These are phyloP conservation scores for Ceratocystis huliohia DNA, from an alignment of 2,329 filamentous ascomycete species.

Conservation along the genomic window DNA sequence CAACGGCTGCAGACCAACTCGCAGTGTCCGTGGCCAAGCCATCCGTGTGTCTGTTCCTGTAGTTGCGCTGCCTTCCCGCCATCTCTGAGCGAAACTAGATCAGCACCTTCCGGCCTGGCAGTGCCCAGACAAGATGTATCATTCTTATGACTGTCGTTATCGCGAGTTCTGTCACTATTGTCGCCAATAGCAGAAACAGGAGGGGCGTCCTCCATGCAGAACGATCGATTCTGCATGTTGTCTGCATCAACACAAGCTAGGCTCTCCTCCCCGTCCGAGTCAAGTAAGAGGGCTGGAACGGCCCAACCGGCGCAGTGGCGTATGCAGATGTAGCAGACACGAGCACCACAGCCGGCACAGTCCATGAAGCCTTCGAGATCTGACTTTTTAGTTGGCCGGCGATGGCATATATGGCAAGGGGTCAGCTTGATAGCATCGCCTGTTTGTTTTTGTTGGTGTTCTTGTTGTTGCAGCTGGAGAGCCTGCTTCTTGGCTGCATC, in stretches of 20 bases:
- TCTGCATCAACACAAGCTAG: neutral
- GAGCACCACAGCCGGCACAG: constrained; percentile 48
- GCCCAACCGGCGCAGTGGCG: constrained; percentile 46
- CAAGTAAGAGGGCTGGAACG: neutral
- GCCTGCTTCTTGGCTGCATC: neutral
- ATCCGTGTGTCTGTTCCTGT: constrained; percentile 26
- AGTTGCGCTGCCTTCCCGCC: constrained; percentile 15
- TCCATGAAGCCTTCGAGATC: constrained; percentile 55
- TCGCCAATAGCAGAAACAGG: neutral
- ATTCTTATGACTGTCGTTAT: neutral
- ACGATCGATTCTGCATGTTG: neutral
- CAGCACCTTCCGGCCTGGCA: neutral
- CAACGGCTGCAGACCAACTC: constrained; percentile 53
- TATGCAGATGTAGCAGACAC: constrained; percentile 58
- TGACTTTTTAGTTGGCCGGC: constrained; percentile 49
- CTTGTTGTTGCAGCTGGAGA: constrained; percentile 17
- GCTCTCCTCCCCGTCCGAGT: neutral
- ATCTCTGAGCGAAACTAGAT: neutral
- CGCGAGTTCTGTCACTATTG: neutral
- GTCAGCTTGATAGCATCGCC: constrained; percentile 28
- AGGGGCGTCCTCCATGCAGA: constrained; percentile 1
- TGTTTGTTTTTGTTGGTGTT: constrained; percentile 20
- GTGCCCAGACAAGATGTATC: neutral
- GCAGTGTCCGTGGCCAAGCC: constrained; percentile 35
- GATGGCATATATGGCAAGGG: constrained; percentile 56